phyloP scores from a whole-genome alignment of 768 basidiomycete species.

The Hysterangium stoloniferum region DNA sequence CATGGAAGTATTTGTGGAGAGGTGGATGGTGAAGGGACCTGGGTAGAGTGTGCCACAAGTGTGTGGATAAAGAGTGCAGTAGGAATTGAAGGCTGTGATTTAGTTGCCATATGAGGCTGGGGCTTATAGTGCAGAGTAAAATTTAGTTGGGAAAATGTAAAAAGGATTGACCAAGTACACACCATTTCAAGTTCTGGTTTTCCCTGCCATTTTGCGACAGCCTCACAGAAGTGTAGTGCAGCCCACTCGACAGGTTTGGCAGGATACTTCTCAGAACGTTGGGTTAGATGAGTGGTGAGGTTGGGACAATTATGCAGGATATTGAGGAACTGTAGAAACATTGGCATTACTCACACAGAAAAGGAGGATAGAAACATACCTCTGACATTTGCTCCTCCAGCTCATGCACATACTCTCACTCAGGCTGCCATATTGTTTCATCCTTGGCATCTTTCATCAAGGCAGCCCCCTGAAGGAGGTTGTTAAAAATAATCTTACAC shows the following conservation, averaged over 20 bases:
- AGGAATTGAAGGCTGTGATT: constrained; percentile 3
- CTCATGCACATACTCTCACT: constrained; percentile 66
- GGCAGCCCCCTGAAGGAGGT: constrained; percentile 3
- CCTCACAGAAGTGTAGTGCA: constrained; percentile 73
- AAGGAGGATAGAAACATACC: constrained; percentile 35
- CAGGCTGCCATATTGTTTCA: constrained; percentile 30
- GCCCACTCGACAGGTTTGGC: constrained; percentile 76
- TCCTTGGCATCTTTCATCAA: constrained; percentile 9
- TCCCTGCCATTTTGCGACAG: constrained; percentile 74
- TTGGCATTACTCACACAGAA: background rate
- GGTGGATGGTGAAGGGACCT: background rate
- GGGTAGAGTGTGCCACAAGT: constrained; percentile 3
- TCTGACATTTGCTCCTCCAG: constrained; percentile 64
- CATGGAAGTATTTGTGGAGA: constrained; percentile 6
- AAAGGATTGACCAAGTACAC: constrained; percentile 12
- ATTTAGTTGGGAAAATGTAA: background rate
- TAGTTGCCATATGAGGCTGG: background rate
- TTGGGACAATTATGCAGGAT: constrained; percentile 66
- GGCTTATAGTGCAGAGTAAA: background rate
- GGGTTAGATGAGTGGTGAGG: constrained; percentile 29
- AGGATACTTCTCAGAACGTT: constrained; percentile 71
- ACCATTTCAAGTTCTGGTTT: constrained; percentile 57
- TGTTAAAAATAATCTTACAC: constrained; percentile 51
- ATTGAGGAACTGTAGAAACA: constrained; percentile 58
- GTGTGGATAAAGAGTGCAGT: constrained; percentile 4